A percentile compares a stretch with the other conserved stretches of the same genome.
These are phyloP conservation scores for Tetracladium setigerum DNA, from an alignment of 495 filamentous ascomycete species.

Conservation along the genomic window DNA sequence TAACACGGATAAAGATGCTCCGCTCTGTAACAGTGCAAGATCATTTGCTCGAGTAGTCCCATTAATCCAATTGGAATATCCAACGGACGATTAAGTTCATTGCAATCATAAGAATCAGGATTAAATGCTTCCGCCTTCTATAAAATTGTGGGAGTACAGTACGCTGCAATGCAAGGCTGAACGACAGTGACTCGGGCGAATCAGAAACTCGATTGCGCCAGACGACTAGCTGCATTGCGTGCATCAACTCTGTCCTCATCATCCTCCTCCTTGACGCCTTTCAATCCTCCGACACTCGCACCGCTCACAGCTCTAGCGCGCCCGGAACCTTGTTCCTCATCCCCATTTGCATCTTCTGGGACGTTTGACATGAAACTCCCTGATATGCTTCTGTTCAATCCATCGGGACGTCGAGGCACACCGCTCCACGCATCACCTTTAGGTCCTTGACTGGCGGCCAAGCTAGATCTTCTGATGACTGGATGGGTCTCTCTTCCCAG, in stretches of 20 bases:
- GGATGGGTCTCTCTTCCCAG: conserved; percentile 86
- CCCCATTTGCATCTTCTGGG: conserved; percentile 38
- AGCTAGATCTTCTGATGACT: conserved; percentile 59
- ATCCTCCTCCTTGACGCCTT: conserved; percentile 69
- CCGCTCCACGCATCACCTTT: conserved; percentile 97
- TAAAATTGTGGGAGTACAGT: too few species aligned
- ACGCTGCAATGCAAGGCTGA: too few species aligned
- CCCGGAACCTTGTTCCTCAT: conserved; percentile 35
- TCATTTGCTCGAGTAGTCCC: too few species aligned
- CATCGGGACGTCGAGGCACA: conserved; percentile 73
- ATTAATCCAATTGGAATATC: too few species aligned
- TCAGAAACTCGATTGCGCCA: conserved; percentile 91
- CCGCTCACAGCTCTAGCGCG: conserved; percentile 53
- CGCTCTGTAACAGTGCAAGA: too few species aligned
- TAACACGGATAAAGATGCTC: too few species aligned
- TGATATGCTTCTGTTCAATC: conserved; percentile 67
- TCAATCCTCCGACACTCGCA: conserved; percentile 39
- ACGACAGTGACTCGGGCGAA: too few species aligned
- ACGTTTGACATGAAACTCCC: conserved; percentile 52
- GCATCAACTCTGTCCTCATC: conserved; percentile 95
- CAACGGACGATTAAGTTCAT: too few species aligned
- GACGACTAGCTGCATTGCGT: conserved; percentile 83
- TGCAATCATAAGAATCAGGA: too few species aligned
- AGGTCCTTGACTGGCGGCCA: conserved; percentile 83
- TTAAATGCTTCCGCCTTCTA: too few species aligned